Base-by-base conservation (phyloP, 2,329 filamentous ascomycete species). In the Xylariales sp. region DNA sequence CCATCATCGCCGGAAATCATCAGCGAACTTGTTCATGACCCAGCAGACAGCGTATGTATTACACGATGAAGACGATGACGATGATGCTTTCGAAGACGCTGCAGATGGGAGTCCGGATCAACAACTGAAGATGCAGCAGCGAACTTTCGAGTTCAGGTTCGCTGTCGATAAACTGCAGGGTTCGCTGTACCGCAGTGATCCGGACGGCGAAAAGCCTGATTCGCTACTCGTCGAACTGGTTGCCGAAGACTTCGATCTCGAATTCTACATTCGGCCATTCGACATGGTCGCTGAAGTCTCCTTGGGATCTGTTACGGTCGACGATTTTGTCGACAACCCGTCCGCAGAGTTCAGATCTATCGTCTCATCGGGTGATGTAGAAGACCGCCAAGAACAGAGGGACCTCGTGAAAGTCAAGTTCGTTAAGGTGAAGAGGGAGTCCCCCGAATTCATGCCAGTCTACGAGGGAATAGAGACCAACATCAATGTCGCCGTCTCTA, bases 381-480 rank as follows among this genome's bases (percentile, higher is more conserved):
- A 83, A 31, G 91, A 95, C 56, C 81, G 84, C 19, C 76, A 83
- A 33, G 79, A 86, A 44, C 82, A 87, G 46, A 79, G 86, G 45
- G 88, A 94, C 52, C 76, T 98, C 10, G 87, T 98, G 51, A 81
- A 84, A 38, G 76, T 98, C 53, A 95, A 91, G 56, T 95, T 95
- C 55, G 76, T 88, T 46, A 88, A 86, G 58, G 88, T 97, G 44
- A 96, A 93, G 54, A 84, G 80, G 22, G 80, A 88, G 38, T 97
- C 93, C 2, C 94, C 94, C 0, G 91, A 98, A 57, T 95, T 97
- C 55, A 83, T 89, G 73, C 80, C 85, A 1, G 84, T 88, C 3
- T 97, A 95, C 52, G 89, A 97, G 56, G 89, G 90, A 1, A 85
- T 97, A 42, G 89, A 94, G 48, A 96, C 86, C 20, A 96, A 98